Base-by-base conservation (phyloP, 176 grass and related monocot species). In the Oryza punctata region DNA sequence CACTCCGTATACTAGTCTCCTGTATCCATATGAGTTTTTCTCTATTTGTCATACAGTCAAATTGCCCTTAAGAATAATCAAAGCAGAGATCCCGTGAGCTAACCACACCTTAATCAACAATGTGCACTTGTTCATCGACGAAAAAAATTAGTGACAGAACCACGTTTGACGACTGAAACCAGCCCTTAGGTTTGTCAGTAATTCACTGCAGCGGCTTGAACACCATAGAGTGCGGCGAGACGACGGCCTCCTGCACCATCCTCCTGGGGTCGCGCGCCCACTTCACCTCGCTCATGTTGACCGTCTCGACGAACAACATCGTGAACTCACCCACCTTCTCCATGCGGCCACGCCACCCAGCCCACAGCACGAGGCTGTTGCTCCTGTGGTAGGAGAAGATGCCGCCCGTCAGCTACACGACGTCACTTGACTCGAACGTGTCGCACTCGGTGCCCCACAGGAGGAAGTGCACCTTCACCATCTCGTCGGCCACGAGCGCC, bases 251-350 rank as follows among this genome's bases (percentile, higher is more conserved):
- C 78, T 89, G 86, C 79, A 92, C 76, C 79, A 96, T 91, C 63
- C 77, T 82, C 57, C 72, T 66, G 6, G 81, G 72, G 66, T 93
- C 73, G 16, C 3, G n/a, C n/a, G n/a, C 65, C 81, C 88, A 89
- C 70, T 44, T 82, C 76, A 95, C 12, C 93, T 98, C 91, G 65
- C 92, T 98, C 93, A 93, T 92, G 85, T 98, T 98, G 24, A 93
- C 93, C 44, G 89, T 91, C 84, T 98, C 93, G 11, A 93, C 96
- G 63, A 98, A 93, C 21, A 87, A 10, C 91, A 95, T 95, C 50
- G 91, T 90, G 86, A 93, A 98, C 82, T 92, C 90, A 10, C 87
- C 87, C 78, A 90, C 82, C 87, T 92, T 94, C 82, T 90, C 78
- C 0, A 77, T 78, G 43, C 65, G 81, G 1, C 93, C 96, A 41